Evolutionary conservation across 169 alveolate genomes (phyloP).

Genomic region (Babesia sp.): DNA sequence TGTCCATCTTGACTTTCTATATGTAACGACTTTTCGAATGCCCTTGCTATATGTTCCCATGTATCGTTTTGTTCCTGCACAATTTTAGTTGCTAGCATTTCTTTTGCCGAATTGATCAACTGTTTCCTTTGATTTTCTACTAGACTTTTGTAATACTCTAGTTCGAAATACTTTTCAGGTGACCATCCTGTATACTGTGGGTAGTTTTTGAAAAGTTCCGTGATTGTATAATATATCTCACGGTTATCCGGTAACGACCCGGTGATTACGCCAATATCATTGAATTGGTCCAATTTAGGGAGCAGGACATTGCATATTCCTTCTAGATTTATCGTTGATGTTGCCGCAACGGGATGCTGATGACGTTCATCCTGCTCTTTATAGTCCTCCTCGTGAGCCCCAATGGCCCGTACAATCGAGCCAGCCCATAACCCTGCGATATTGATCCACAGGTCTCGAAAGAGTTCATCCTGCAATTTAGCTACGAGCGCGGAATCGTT

Average conservation of each 20-base stretch:
- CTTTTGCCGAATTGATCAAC: constrained; percentile 7
- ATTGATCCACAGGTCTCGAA: constrained; percentile 27
- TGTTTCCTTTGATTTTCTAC: constrained; percentile 38
- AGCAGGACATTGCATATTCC: not conserved
- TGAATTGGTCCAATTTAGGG: not conserved
- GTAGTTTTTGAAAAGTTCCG: constrained; percentile 28
- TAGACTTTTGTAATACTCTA: constrained; percentile 13
- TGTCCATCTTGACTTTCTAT: not conserved
- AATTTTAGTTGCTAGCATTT: constrained; percentile 11
- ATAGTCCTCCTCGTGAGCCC: constrained; percentile 2
- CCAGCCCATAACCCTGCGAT: constrained; percentile 53
- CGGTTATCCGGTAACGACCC: constrained; percentile 20
- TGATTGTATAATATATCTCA: constrained; percentile 36
- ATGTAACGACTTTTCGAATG: not conserved
- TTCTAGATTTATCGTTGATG: not conserved
- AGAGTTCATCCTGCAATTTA: not conserved
- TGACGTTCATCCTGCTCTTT: not conserved
- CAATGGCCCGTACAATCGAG: constrained; percentile 1
- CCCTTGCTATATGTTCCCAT: not conserved
- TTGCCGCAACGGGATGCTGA: not conserved
- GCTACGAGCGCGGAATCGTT: not conserved
- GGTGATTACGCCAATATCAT: not conserved
- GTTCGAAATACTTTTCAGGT: constrained; percentile 47
- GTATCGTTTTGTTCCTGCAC: not conserved
- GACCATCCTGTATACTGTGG: constrained; percentile 62